These are phyloP conservation scores for Saturnispora besseyi DNA, from an alignment of 805 yeast species.

Conservation along the genomic window DNA sequence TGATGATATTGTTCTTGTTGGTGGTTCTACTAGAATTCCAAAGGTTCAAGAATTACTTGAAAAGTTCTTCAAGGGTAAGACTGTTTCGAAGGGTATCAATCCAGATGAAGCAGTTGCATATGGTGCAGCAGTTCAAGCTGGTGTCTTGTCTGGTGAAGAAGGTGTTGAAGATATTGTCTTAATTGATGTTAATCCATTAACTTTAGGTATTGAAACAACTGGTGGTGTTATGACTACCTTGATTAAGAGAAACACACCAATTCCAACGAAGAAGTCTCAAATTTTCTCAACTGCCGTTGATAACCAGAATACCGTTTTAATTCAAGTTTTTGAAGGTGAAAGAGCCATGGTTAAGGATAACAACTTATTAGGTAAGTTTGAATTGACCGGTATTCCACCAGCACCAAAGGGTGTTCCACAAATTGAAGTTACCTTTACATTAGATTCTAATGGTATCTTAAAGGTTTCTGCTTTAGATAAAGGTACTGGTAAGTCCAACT, in stretches of 20 bases:
- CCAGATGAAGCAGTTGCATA: conserved; percentile 99
- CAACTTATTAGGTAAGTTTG: conserved; percentile 81
- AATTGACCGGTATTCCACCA: conserved; percentile 79
- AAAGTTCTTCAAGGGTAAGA: conserved; percentile 86
- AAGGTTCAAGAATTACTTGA: conserved; percentile 92
- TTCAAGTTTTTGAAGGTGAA: conserved; percentile 94
- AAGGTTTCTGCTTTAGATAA: conserved; percentile 84
- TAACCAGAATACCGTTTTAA: conserved; percentile 91
- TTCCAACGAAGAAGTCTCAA: conserved; percentile 92
- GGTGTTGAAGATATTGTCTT: conserved; percentile 85
- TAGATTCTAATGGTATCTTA: conserved; percentile 81
- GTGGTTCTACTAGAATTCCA: conserved; percentile 99
- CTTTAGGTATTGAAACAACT: conserved; percentile 92
- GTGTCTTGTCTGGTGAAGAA: conserved; percentile 92
- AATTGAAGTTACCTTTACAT: conserved; percentile 80
- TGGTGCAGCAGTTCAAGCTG: conserved; percentile 99
- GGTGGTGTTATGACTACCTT: conserved; percentile 97
- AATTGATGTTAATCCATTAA: conserved; percentile 88
- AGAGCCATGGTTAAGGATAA: conserved; percentile 91
- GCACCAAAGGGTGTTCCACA: conserved; percentile 92
- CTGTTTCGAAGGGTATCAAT: conserved; percentile 94
- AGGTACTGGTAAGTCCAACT: conserved; percentile 88
- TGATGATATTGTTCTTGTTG: conserved; percentile 93
- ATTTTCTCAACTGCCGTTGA: conserved; percentile 94
- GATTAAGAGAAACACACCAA: conserved; percentile 90